Evolutionary conservation across 257 asterid species (phyloP), one percentile per base, ranked within the genome.

Genomic region (Linderniella brevidens): DNA sequence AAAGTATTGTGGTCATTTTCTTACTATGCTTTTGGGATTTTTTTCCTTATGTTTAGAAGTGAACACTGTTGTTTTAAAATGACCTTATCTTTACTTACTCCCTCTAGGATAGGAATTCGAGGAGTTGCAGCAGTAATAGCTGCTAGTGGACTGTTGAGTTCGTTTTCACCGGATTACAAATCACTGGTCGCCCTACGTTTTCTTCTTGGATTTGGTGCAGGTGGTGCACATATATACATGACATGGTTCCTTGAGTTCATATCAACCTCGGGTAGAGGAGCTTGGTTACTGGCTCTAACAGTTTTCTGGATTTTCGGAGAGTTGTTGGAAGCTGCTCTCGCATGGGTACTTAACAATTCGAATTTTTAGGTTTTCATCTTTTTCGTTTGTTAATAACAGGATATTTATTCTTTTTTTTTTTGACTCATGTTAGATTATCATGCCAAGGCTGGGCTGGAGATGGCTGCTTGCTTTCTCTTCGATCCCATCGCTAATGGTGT

Each of bases 201-300:
- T 68, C 50, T 81, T 52, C 88, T 70, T 57, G 96, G 93, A 58
- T 60, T 70, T 56, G 96, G 96, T 47, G 58, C 78, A 19, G 93
- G 96, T 35, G 92, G 93, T 56, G 92, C 83, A 25, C 82, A 82
- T 8, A 88, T 81, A 43, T 86, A 81, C 67, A 61, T 80, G 19
- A 55, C 92, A 49, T 86, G 93, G 96, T 81, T 76, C 75, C 74
- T 81, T 13, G 93, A 86, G 68, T 81, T 86, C 69, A 73, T 85
- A 56, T 93, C 93, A 35, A 63, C 68, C 35, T 66, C n/a, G 47
- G 74, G 61, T 55, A 64, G 93, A 53, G 96, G 93, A 56, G 54
- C 50, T 37, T 81, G 93, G 96, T 76, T 86, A 93, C 83, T 78
- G 53, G 19, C 76, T 32, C 78, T 76, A 56, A 66, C 78, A 36